A percentile compares a stretch with the other conserved stretches of the same genome.
These are phyloP conservation scores for Brachypodium distachyon DNA, from an alignment of 202 grass and related monocot species.

Conservation along the genomic window DNA sequence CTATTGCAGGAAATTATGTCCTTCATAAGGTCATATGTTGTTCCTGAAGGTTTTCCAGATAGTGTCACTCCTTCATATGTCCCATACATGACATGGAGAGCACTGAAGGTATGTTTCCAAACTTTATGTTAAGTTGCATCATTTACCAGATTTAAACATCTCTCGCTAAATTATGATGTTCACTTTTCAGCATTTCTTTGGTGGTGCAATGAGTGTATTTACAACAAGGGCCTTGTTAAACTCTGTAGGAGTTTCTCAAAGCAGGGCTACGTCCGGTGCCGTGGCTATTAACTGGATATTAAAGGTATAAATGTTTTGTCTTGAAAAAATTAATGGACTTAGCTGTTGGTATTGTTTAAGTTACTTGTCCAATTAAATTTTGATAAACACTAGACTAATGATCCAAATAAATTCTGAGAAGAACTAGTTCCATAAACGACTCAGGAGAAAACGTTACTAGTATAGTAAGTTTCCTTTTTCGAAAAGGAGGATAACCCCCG, in stretches of 20 bases:
- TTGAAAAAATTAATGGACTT: neutral
- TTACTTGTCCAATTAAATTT: neutral
- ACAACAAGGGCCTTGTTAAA: constrained; percentile 83
- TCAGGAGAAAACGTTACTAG: neutral
- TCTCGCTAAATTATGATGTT: neutral
- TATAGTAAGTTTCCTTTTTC: no score
- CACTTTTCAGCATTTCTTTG: constrained; percentile 87
- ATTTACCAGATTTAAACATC: neutral
- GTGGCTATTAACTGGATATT: constrained; percentile 99
- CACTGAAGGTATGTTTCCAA: constrained; percentile 64
- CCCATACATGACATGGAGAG: constrained; percentile 98
- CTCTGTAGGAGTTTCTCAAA: constrained; percentile 88
- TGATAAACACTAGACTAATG: no score
- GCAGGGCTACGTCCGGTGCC: constrained; percentile 74
- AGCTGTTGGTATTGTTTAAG: neutral
- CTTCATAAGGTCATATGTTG: constrained; percentile 91
- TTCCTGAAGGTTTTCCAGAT: constrained; percentile 92
- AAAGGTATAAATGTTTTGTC: constrained; percentile 46
- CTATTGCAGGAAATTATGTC: constrained; percentile 71
- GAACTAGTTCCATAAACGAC: neutral
- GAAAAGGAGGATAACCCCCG: no score
- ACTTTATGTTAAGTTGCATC: neutral
- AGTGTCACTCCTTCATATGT: constrained; percentile 97
- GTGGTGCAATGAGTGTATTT: constrained; percentile 96
- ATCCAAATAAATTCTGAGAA: no score